Evolutionary conservation across 306 rosid genomes (phyloP), one percentile per base, ranked within the genome.

Genomic region (Dalbergia cochinchinensis): DNA sequence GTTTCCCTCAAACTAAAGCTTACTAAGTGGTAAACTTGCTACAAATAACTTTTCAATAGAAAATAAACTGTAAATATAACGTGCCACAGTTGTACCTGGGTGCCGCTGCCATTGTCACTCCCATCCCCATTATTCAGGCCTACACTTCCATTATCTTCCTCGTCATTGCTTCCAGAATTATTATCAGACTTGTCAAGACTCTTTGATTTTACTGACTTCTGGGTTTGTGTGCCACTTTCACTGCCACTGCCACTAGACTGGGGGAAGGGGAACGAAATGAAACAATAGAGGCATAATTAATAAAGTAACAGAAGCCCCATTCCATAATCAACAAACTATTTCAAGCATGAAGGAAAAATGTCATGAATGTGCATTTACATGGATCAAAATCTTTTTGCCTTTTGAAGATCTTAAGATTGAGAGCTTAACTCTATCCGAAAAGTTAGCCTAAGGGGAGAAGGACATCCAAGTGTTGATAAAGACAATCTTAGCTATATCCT

Each of bases 211-310:
- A 86, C 79, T 34, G 98, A 92, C 70, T 88, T 92, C 84, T 90
- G 95, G 39, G 91, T 86, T 70, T 90, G 90, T 35, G 91, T 86
- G 81, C 97, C 97, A 83, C 98, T 94, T 70, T 89, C 97, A 74
- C 98, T 92, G 31, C 31, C 22, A 20, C 98, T 94, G 8, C 94
- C 98, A 82, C 98, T 92, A 58, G 98, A 94, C 98, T 94, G 93
- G 65, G 70, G 41, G 54, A 76, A 65, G 69, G 73, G 41, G 54
- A 76, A 65, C 22, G 6, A 22, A 34, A 79, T 15, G 34, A 47
- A 60, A 48, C 0, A 71, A 54, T n/a, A 6, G 41, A 54, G 15
- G 77, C 47, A 77, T 68, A 16, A 80, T 61, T 8, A 73, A 42
- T 22, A 66, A 53, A 73, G 76, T 53, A 67, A 62, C 14, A n/a